These are phyloP conservation scores for Entelexis sorbosivorans DNA, from an alignment of 1,139 yeast genomes.

Conservation along the genomic window DNA sequence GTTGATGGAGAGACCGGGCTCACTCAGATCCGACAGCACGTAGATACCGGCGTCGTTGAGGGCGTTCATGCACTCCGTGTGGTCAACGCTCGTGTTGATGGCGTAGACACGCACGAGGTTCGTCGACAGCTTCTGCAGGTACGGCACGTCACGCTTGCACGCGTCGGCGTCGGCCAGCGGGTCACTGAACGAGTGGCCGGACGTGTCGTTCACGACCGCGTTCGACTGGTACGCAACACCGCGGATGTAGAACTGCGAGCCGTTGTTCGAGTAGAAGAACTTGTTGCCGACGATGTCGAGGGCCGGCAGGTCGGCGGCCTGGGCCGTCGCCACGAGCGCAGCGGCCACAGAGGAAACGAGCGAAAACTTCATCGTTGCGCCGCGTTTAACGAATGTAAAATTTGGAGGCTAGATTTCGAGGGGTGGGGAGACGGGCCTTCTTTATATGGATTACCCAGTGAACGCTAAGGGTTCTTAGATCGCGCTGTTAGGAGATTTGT, in stretches of 20 bases:
- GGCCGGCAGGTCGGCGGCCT: constrained; percentile 26
- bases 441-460: not conserved
- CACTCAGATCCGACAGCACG: constrained; percentile 55
- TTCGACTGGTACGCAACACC: constrained; percentile 80
- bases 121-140: constrained; percentile 50
- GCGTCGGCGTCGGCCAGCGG: constrained; percentile 54
- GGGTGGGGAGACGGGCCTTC: not conserved
- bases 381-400: constrained; percentile 2
- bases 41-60: constrained; percentile 63
- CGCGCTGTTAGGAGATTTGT: constrained; percentile 10
- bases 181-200: constrained; percentile 41
- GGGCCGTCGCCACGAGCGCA: constrained; percentile 22
- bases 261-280: constrained; percentile 69
- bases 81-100: constrained; percentile 57
- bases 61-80: constrained; percentile 51
- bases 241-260: constrained; percentile 68
- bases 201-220: constrained; percentile 41
- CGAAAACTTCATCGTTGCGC: constrained; percentile 18
- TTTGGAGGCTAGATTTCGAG: not conserved
- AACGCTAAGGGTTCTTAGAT: not conserved
- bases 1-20: constrained; percentile 54
- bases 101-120: constrained; percentile 67
- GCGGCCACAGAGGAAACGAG: constrained; percentile 21
- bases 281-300: constrained; percentile 39
- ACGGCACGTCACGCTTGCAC: constrained; percentile 65